Evolutionary conservation across 139 green algal genomes (phyloP).

Genomic region (Chlamydomonas sp.): DNA sequence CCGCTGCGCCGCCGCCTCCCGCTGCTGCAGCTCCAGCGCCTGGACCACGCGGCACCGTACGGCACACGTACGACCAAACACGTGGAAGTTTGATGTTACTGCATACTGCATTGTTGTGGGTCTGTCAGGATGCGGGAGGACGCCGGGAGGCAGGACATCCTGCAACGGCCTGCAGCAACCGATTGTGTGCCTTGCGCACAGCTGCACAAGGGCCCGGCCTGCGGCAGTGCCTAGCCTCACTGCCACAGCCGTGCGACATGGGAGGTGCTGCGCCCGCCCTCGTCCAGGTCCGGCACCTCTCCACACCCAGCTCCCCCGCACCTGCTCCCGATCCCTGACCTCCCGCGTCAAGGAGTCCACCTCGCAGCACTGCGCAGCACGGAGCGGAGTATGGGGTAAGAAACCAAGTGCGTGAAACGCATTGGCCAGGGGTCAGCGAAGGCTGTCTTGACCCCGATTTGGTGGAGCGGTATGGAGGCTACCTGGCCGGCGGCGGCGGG

Average conservation of each 20-base stretch:
- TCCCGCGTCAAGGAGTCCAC: constrained; percentile 1
- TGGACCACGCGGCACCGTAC: neutral
- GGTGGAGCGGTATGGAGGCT: too few species aligned
- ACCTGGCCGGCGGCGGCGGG: too few species aligned
- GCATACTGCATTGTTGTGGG: too few species aligned
- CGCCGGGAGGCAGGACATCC: too few species aligned
- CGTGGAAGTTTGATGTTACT: too few species aligned
- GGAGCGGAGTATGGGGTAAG: neutral
- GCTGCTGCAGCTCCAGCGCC: neutral
- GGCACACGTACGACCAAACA: neutral
- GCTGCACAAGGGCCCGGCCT: too few species aligned
- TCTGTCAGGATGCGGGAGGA: too few species aligned
- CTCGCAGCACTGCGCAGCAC: neutral
- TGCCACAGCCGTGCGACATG: too few species aligned
- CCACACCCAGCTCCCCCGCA: neutral
- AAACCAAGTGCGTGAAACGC: neutral
- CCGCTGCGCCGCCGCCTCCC: neutral
- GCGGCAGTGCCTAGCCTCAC: too few species aligned
- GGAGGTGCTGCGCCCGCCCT: neutral
- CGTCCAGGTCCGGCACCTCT: neutral
- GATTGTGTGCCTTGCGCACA: too few species aligned
- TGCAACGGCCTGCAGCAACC: too few species aligned
- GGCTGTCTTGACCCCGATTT: too few species aligned
- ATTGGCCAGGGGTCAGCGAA: neutral
- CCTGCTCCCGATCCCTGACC: neutral